These are phyloP conservation scores for Eimeria sp. DNA, from an alignment of 169 alveolate species.

Conservation along the genomic window DNA sequence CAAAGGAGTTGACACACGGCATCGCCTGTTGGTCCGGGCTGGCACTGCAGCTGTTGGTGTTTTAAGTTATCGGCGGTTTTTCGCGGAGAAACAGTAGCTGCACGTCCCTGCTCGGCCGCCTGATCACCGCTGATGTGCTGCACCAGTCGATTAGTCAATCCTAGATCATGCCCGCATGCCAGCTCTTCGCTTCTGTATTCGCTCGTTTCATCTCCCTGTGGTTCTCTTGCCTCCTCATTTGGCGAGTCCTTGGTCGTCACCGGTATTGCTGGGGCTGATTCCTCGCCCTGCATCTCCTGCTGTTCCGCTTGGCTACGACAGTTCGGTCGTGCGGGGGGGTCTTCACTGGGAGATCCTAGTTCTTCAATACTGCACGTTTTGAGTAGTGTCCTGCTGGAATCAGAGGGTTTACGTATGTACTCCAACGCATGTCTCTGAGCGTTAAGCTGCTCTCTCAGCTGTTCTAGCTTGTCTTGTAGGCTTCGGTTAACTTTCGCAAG, in stretches of 20 bases:
- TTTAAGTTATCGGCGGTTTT: neutral
- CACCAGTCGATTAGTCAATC: too few relatives aligned
- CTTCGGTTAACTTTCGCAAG: too few relatives aligned
- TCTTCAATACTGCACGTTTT: neutral
- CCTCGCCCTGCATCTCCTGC: neutral
- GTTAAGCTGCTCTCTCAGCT: constrained; percentile 36
- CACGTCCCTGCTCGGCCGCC: too few relatives aligned
- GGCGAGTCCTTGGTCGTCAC: neutral
- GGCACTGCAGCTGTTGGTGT: neutral
- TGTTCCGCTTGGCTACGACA: too few relatives aligned
- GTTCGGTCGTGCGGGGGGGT: neutral
- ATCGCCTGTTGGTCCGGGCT: neutral
- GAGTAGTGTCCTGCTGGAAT: neutral
- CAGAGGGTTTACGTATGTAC: neutral
- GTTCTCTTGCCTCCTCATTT: neutral
- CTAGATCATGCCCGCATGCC: neutral
- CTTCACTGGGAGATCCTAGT: neutral
- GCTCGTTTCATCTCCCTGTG: neutral
- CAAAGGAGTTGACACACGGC: neutral
- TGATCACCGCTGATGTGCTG: neutral
- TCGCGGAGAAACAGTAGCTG: neutral
- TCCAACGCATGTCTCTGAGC: neutral
- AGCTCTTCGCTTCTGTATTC: neutral
- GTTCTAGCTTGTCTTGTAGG: too few relatives aligned
- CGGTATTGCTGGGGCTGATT: neutral